phyloP scores from a whole-genome alignment of 2,329 filamentous ascomycete species.

The Arthrobotrys entomopaga region DNA sequence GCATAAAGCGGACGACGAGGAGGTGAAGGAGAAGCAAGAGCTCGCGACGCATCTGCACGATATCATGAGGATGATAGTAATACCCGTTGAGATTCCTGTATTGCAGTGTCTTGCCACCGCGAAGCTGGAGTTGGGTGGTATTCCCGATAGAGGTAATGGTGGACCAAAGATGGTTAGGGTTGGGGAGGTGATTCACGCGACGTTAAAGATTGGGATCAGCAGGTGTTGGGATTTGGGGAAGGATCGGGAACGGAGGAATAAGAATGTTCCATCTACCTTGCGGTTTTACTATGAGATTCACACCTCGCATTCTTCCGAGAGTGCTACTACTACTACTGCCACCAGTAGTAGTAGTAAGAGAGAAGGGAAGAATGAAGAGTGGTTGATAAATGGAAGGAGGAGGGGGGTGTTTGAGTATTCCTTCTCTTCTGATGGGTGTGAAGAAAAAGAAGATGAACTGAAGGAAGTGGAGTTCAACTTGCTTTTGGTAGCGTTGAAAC shows the following conservation, averaged over 20 bases:
- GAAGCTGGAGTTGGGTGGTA: constrained; percentile 68
- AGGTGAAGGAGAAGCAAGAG: constrained; percentile 10
- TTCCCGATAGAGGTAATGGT: constrained; percentile 61
- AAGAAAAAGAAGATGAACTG: constrained; percentile 60
- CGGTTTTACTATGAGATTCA: constrained; percentile 87
- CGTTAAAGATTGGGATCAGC: constrained; percentile 67
- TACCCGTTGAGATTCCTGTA: constrained; percentile 88
- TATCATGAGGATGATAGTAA: constrained; percentile 74
- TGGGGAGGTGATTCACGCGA: constrained; percentile 65
- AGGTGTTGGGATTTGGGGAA: constrained; percentile 65
- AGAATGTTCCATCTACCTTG: constrained; percentile 65
- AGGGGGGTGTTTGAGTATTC: constrained; percentile 60
- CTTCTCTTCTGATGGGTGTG: constrained; percentile 11
- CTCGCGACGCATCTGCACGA: constrained; percentile 55
- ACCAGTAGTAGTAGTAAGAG: constrained; percentile 66
- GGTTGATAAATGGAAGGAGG: constrained; percentile 43
- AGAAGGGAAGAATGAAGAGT: constrained; percentile 40
- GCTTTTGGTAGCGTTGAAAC: constrained; percentile 80
- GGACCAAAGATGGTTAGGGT: constrained; percentile 62
- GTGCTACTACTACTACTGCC: too few relatives aligned
- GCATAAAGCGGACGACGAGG: constrained; percentile 58
- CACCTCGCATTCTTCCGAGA: constrained; percentile 61
- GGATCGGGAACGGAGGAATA: constrained; percentile 58
- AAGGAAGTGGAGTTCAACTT: constrained; percentile 71
- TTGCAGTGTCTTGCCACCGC: constrained; percentile 85